phyloP scores from a whole-genome alignment of 192 early-diverging fungal genomes.

The Obelidium mucronatum region DNA sequence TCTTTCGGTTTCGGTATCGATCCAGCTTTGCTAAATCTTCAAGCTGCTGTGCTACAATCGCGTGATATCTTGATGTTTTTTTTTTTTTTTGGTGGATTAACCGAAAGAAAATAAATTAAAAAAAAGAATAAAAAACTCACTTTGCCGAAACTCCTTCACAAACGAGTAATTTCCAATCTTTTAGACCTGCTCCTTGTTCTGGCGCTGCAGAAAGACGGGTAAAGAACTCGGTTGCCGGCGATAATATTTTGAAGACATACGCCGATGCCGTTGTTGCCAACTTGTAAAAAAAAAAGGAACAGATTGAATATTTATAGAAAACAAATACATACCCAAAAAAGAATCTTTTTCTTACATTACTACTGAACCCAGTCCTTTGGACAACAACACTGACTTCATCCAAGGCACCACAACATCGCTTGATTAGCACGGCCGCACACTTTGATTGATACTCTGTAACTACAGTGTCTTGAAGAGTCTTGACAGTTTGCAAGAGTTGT shows the following conservation, averaged over 20 bases:
- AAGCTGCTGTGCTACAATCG: slow-evolving; percentile 22
- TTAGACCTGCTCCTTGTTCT: neutral
- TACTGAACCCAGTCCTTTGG: slow-evolving; percentile 32
- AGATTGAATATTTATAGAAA: neutral
- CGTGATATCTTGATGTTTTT: slow-evolving; percentile 9
- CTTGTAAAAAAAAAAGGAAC: neutral
- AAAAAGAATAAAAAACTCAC: neutral
- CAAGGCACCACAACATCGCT: slow-evolving; percentile 29
- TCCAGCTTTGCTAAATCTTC: slow-evolving; percentile 33
- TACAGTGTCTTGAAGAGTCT: neutral
- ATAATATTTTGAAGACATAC: slow-evolving; percentile 30
- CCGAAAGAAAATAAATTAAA: neutral
- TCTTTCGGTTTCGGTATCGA: slow-evolving; percentile 6
- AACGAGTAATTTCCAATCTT: slow-evolving; percentile 18
- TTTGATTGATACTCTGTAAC: slow-evolving; percentile 20
- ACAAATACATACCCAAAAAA: neutral
- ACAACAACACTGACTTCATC: slow-evolving; percentile 33
- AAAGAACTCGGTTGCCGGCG: slow-evolving; percentile 31
- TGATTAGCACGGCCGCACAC: neutral
- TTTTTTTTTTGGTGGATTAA: neutral
- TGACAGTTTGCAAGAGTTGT: neutral
- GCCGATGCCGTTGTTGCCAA: slow-evolving; percentile 13
- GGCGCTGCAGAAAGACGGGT: neutral
- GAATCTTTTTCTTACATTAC: neutral
- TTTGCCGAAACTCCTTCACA: slow-evolving; percentile 2